These are phyloP conservation scores for Yarrowia deformans DNA, from an alignment of 805 yeast species.

Conservation along the genomic window DNA sequence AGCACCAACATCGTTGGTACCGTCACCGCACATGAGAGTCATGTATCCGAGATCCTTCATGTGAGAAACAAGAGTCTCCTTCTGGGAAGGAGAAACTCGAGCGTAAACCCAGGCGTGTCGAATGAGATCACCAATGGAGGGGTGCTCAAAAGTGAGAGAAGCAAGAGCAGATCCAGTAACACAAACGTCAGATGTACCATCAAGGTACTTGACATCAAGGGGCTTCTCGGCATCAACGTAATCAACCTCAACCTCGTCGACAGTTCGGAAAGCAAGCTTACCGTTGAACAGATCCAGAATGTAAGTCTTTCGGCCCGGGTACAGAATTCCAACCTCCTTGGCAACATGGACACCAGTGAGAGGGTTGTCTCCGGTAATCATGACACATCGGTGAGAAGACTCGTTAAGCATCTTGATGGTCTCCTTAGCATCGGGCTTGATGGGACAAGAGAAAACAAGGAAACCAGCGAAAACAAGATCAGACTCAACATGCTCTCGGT, in stretches of 20 bases:
- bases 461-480: conserved; percentile 86
- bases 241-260: conserved; percentile 73
- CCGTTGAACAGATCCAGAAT: conserved; percentile 86
- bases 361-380: conserved; percentile 99
- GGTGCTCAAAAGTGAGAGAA: conserved; percentile 66
- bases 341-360: conserved; percentile 98
- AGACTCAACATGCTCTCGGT: conserved; percentile 79
- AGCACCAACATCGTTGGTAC: conserved; percentile 99
- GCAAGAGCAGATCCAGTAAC: conserved; percentile 87
- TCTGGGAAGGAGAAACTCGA: conserved; percentile 95
- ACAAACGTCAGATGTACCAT: conserved; percentile 78
- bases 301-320: conserved; percentile 71
- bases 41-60: conserved; percentile 88
- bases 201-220: conserved; percentile 54
- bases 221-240: conserved; percentile 69
- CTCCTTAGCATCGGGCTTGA: conserved; percentile 90
- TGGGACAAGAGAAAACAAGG: conserved; percentile 95
- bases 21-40: conserved; percentile 99
- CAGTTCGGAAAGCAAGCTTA: conserved; percentile 82
- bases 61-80: conserved; percentile 85
- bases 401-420: conserved; percentile 92
- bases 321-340: conserved; percentile 83
- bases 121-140: conserved; percentile 73
- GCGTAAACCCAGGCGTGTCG: conserved; percentile 97
- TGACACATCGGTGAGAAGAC: conserved; percentile 92